Conservation (phyloP, 2,329 filamentous ascomycete species). For the Ascosphaera apis region DNA sequence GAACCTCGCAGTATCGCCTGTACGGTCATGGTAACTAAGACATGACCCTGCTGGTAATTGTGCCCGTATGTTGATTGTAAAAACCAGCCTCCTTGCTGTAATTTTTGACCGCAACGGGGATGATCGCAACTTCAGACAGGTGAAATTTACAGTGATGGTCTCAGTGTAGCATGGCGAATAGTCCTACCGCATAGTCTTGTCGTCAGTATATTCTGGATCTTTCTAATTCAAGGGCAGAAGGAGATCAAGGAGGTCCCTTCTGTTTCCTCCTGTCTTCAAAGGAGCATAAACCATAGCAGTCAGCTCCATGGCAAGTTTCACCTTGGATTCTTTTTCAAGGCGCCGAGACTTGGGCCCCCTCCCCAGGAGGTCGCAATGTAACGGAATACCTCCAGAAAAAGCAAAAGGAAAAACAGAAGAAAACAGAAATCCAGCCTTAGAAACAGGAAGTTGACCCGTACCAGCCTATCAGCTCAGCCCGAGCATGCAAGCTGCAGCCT, state of each 20-base stretch:
- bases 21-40: background rate
- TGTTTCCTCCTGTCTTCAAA: no score
- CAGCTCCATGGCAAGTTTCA: no score
- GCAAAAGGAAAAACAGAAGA: background rate
- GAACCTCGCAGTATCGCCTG: background rate
- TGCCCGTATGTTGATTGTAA: background rate
- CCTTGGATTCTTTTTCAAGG: no score
- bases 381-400: background rate
- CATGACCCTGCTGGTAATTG: background rate
- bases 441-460: background rate
- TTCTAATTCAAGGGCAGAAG: background rate
- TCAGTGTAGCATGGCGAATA: background rate
- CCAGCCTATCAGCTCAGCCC: background rate
- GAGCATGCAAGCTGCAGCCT: background rate
- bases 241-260: background rate
- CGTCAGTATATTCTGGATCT: background rate
- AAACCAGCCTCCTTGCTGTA: background rate
- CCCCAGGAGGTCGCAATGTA: background rate
- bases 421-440: background rate
- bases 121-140: background rate
- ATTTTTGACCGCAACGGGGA: background rate
- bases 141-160: background rate
- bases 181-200: background rate
- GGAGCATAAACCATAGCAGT: no score
- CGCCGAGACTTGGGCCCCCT: no score